Evolutionary conservation across 1,284 basidiomycete species (phyloP), one percentile per base, ranked within the genome.

Genomic region (Cutaneotrichosporon sp.): DNA sequence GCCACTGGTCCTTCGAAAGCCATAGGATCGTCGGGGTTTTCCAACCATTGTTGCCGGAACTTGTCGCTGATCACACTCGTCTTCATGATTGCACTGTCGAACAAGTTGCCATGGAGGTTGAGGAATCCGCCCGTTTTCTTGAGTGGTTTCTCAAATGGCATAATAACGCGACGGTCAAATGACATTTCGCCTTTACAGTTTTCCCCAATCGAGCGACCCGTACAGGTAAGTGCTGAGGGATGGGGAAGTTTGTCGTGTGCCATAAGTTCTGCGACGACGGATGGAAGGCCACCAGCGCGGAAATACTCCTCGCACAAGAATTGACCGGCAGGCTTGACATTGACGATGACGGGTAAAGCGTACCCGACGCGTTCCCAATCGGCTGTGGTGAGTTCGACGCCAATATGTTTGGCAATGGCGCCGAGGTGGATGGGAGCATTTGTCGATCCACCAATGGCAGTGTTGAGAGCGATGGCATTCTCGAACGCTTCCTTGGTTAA

Each of bases 401-500:
- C 77, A 22, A 80, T 74, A 60, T 78, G 77, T 70, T 80, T 80
- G 46, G 78, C 78, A 18, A 80, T 66, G 14, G 78, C 78, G 53
- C 73, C 76, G 51, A 80, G 64, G 66, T 80, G 77, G 56, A 80
- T 77, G 0, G 76, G 77, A 7, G 93, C 90, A 76, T 97, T 97
- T 11, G 94, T 97, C 5, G 92, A 95, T 8, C 93, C 92, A 56
- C 91, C 95, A 21, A 96, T 85, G 56, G 92, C 84, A 72, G 90
- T 92, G 58, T 91, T 85, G 53, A 92, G 84, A 11, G 89, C 86
- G 67, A 97, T 92, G 18, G 93, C 94, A 73, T 97, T 97, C 75
- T 96, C 82, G 81, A 97, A 95, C 0, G 94, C 92, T 51, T 88
- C 84, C 49, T 90, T 89, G 16, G 95, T 97, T 69, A 97, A 83